Evolutionary conservation across 2,329 filamentous ascomycete genomes (phyloP).

Genomic region (Fonsecaea monophora): DNA sequence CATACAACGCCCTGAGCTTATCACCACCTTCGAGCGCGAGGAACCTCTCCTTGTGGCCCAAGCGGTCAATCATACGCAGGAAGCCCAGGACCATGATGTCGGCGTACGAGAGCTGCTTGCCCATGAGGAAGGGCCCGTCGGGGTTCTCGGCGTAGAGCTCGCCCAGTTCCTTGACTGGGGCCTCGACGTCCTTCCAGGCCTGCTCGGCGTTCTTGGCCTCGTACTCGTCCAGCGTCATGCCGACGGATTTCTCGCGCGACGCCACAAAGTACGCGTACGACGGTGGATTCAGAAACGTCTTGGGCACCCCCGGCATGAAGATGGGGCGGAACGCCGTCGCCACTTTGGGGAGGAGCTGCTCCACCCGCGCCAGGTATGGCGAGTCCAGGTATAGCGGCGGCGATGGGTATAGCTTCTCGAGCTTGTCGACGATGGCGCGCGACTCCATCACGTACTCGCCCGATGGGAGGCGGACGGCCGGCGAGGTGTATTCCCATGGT

Average conservation of each 20-base stretch:
- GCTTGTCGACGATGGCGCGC: slow-evolving; percentile 61
- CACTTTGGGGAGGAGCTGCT: slow-evolving; percentile 48
- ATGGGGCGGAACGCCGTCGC: slow-evolving; percentile 49
- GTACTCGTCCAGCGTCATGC: slow-evolving; percentile 61
- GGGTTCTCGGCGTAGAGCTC: slow-evolving; percentile 61
- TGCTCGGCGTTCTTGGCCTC: slow-evolving; percentile 47
- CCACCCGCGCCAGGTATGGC: slow-evolving; percentile 55
- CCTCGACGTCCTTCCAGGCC: slow-evolving; percentile 55
- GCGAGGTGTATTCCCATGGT: slow-evolving; percentile 59
- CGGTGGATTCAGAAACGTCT: slow-evolving; percentile 58
- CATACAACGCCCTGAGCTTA: slow-evolving; percentile 29
- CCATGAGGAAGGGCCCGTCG: slow-evolving; percentile 67
- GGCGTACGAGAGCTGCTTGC: slow-evolving; percentile 61
- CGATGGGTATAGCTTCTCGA: slow-evolving; percentile 66
- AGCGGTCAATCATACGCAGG: slow-evolving; percentile 53
- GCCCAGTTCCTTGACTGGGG: slow-evolving; percentile 46
- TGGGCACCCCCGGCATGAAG: slow-evolving; percentile 58
- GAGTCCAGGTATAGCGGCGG: slow-evolving; percentile 66
- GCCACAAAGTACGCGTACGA: slow-evolving; percentile 63
- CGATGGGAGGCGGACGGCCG: slow-evolving; percentile 62
- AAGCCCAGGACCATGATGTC: slow-evolving; percentile 64
- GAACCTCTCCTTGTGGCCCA: slow-evolving; percentile 24
- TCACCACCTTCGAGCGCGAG: slow-evolving; percentile 25
- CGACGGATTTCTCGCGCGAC: slow-evolving; percentile 58
- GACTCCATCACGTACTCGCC: slow-evolving; percentile 71